Percentiles rank a stretch among this genome's conserved stretches.
Conservation (phyloP, 2,329 filamentous ascomycete species). For the Diaporthe sp. region DNA sequence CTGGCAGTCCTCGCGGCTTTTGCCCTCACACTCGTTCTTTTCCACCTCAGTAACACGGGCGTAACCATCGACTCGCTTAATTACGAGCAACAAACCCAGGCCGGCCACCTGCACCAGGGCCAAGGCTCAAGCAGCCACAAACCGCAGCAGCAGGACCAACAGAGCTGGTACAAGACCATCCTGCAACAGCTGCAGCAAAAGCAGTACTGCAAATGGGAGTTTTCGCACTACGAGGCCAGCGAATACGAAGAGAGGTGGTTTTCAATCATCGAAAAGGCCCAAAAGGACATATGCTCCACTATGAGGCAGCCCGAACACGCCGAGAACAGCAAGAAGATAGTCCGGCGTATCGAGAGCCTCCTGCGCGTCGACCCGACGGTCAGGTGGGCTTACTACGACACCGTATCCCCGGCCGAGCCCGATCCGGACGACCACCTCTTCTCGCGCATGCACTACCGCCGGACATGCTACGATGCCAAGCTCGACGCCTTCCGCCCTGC, state of each 20-base stretch:
- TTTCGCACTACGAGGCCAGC: slow-evolving; percentile 1
- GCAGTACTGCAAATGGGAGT: slow-evolving; percentile 12
- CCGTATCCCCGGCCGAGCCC: not conserved
- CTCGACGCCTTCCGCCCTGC: not conserved
- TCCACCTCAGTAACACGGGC: not conserved
- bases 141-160: not conserved
- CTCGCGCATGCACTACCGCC: slow-evolving; percentile 21
- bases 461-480: slow-evolving; percentile 4
- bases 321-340: not conserved
- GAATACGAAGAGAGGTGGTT: slow-evolving; percentile 6
- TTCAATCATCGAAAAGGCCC: not conserved
- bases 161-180: not conserved
- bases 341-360: slow-evolving; percentile 7
- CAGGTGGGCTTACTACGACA: slow-evolving; percentile 1
- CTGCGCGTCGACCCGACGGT: not conserved
- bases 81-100: not conserved
- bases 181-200: not conserved
- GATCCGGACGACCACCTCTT: slow-evolving; percentile 3
- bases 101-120: not conserved
- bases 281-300: not conserved
- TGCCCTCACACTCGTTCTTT: not conserved
- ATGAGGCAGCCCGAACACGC: not conserved
- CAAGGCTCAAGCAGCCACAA: not conserved
- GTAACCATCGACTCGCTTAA: not conserved
- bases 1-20: not conserved